Evolutionary conservation across 2,329 filamentous ascomycete species (phyloP).

Genomic region (Biscogniauxia marginata): DNA sequence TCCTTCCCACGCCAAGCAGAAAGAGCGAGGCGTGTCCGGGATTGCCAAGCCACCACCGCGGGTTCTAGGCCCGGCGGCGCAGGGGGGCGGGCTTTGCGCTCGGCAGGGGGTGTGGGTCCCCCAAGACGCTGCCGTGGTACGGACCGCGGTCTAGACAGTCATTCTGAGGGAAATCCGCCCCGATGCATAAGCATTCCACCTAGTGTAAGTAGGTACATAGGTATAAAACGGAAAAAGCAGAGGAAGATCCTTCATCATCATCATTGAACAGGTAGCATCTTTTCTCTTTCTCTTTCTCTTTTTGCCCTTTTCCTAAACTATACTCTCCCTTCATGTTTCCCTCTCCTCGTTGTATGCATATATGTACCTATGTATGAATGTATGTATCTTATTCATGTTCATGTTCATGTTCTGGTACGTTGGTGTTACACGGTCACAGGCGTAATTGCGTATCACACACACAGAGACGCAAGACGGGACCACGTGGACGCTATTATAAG

Average conservation of each 20-base stretch:
- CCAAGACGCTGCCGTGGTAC: slow-evolving; percentile 19
- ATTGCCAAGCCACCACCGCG: background rate
- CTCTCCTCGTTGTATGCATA: too few relatives aligned
- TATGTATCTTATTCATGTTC: too few relatives aligned
- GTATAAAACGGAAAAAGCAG: background rate
- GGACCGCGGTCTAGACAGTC: slow-evolving; percentile 21
- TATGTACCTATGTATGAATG: too few relatives aligned
- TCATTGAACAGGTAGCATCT: background rate
- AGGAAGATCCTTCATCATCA: background rate
- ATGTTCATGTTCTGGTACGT: too few relatives aligned
- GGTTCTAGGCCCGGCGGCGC: slow-evolving; percentile 22
- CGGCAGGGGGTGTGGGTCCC: slow-evolving; percentile 13
- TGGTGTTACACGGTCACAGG: too few relatives aligned
- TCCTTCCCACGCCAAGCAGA: too few relatives aligned
- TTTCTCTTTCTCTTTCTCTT: background rate
- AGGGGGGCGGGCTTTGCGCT: slow-evolving; percentile 16
- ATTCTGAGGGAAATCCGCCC: slow-evolving; percentile 2
- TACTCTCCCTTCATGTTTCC: too few relatives aligned
- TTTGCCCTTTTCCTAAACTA: background rate
- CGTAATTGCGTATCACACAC: too few relatives aligned
- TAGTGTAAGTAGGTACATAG: too few relatives aligned
- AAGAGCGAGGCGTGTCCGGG: background rate
- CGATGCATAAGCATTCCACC: slow-evolving; percentile 7
- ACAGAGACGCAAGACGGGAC: too few relatives aligned
- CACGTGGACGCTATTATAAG: background rate